phyloP scores from a whole-genome alignment of 140 eudicot species.

The Ambrosia hybrid region DNA sequence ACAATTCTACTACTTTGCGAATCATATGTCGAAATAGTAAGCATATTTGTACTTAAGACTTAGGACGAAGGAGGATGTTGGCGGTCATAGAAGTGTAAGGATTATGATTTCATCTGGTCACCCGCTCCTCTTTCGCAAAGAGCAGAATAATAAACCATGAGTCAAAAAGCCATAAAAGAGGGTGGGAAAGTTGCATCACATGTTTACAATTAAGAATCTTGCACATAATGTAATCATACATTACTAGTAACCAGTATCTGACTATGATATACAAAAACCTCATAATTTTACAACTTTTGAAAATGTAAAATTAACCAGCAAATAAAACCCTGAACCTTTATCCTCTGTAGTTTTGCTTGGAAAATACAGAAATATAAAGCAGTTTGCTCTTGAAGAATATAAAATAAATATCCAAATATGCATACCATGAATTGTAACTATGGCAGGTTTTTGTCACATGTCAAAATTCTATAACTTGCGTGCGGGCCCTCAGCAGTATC shows the following conservation, averaged over 20 bases:
- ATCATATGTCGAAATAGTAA: too few species aligned
- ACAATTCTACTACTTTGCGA: too few species aligned
- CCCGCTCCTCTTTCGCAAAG: too few species aligned
- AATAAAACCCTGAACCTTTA: conserved; percentile 16
- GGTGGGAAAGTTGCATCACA: background rate
- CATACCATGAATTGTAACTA: conserved; percentile 7
- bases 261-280: conserved; percentile 28
- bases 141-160: too few species aligned
- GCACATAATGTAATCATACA: conserved; percentile 13
- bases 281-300: conserved; percentile 21
- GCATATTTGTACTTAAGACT: too few species aligned
- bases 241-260: conserved; percentile 19
- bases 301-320: conserved; percentile 1
- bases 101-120: too few species aligned
- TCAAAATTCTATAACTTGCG: conserved; percentile 64
- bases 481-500: conserved; percentile 85
- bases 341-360: conserved; percentile 27
- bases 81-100: too few species aligned
- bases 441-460: conserved; percentile 48
- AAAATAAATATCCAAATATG: conserved; percentile 1
- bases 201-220: background rate
- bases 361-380: conserved; percentile 19
- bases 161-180: too few species aligned
- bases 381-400: conserved; percentile 27
- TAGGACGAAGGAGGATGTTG: too few species aligned